phyloP scores from a whole-genome alignment of 2,329 filamentous ascomycete species.

The Xenoacremonium recifei region DNA sequence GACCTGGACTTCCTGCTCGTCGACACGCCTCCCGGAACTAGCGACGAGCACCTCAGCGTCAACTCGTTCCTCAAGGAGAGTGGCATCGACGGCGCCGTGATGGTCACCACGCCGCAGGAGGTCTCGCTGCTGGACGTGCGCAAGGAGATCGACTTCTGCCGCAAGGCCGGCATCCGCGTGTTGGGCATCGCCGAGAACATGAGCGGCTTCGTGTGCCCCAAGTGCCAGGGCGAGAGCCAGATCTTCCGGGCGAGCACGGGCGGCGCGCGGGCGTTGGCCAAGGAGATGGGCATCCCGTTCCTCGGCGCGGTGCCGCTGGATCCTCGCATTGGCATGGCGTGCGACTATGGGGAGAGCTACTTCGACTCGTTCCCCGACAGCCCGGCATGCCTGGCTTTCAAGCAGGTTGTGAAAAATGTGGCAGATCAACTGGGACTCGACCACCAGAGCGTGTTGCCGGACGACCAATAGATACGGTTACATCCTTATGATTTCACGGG shows the following conservation, averaged over 20 bases:
- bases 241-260: conserved; percentile 93
- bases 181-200: conserved; percentile 96
- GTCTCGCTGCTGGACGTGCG: conserved; percentile 88
- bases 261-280: conserved; percentile 74
- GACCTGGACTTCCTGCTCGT: conserved; percentile 90
- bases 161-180: conserved; percentile 86
- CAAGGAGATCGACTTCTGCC: conserved; percentile 97
- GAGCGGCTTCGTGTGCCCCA: conserved; percentile 94
- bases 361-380: conserved; percentile 92
- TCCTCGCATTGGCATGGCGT: conserved; percentile 91
- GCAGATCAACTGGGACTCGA: conserved; percentile 64
- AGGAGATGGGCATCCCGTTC: conserved; percentile 86
- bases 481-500: conserved; percentile 1
- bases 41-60: conserved; percentile 91
- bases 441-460: conserved; percentile 50
- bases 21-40: conserved; percentile 93
- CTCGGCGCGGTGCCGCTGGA: conserved; percentile 88
- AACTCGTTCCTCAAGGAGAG: conserved; percentile 89
- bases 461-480: conserved; percentile 28
- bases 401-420: conserved; percentile 73
- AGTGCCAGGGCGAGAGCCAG: conserved; percentile 76
- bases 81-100: conserved; percentile 87
- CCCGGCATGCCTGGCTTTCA: conserved; percentile 81
- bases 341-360: conserved; percentile 96
- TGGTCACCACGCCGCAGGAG: conserved; percentile 95